These are phyloP conservation scores for Tanacetum coccineum DNA, from an alignment of 129 eudicot genomes.

Conservation along the genomic window DNA sequence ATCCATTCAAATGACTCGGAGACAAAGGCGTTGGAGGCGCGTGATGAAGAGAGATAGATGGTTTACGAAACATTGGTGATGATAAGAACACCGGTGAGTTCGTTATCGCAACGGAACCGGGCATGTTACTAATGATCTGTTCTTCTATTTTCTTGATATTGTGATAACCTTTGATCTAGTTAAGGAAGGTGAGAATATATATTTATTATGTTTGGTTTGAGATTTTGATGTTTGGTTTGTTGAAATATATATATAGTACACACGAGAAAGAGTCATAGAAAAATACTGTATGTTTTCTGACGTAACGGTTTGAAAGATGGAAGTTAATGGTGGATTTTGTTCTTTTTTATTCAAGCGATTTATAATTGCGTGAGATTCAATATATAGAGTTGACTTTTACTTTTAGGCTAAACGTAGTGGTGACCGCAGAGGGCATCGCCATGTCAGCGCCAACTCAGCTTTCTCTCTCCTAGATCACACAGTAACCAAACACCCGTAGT, in stretches of 20 bases:
- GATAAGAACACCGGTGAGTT: slow-evolving; percentile 59
- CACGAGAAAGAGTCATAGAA: slow-evolving; percentile 15
- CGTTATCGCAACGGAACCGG: slow-evolving; percentile 42
- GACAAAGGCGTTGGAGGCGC: slow-evolving; percentile 25
- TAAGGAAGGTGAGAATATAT: not conserved
- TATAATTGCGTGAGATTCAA: slow-evolving; percentile 16
- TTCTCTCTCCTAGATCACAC: no score
- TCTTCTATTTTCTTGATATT: not conserved
- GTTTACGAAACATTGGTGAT: slow-evolving; percentile 49
- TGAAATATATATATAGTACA: not conserved
- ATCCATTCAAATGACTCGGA: slow-evolving; percentile 18
- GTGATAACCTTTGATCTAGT: not conserved
- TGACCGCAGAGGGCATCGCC: no score
- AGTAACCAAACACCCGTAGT: no score
- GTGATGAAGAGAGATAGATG: slow-evolving; percentile 17
- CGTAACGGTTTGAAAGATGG: slow-evolving; percentile 17
- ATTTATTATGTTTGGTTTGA: no score
- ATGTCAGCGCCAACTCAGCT: no score
- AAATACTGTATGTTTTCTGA: slow-evolving; percentile 22
- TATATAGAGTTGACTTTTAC: not conserved
- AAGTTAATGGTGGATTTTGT: slow-evolving; percentile 15
- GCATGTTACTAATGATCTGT: slow-evolving; percentile 30
- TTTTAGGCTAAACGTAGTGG: no score
- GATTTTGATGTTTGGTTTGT: slow-evolving; percentile 4
- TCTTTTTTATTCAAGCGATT: slow-evolving; percentile 8